phyloP scores from a whole-genome alignment of 129 eudicot genomes.

The Ambrosia artemisiifolia region DNA sequence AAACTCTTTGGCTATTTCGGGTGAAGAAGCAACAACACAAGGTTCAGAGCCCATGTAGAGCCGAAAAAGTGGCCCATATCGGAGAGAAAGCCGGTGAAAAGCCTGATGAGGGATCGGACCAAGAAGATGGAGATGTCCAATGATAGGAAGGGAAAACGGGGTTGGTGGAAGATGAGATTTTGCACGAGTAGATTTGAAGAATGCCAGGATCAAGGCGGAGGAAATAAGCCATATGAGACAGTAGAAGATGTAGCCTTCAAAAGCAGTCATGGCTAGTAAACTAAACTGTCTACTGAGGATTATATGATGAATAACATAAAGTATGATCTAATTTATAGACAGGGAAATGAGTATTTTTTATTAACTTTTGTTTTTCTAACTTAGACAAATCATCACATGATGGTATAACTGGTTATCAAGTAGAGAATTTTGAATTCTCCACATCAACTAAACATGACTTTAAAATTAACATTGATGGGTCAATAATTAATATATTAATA shows the following conservation, averaged over 20 bases:
- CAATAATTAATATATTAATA: too few species aligned
- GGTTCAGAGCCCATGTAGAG: background rate
- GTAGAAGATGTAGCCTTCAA: background rate
- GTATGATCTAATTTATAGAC: too few species aligned
- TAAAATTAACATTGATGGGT: too few species aligned
- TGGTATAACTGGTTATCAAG: too few species aligned
- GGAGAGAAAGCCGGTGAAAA: background rate
- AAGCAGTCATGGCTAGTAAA: background rate
- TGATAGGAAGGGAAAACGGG: background rate
- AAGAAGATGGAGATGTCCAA: background rate
- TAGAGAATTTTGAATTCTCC: too few species aligned
- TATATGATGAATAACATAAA: too few species aligned
- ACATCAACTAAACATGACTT: too few species aligned
- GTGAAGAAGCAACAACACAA: background rate
- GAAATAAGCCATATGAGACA: background rate
- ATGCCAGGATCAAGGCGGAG: background rate
- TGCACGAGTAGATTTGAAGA: background rate
- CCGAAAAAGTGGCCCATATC: background rate
- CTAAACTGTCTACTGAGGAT: too few species aligned
- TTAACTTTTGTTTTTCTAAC: too few species aligned
- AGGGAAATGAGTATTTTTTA: too few species aligned
- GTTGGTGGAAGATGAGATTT: background rate
- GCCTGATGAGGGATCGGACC: background rate
- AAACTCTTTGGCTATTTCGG: background rate
- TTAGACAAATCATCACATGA: too few species aligned